Conservation (phyloP, 345 rosid species). For the Eucalyptus cloeziana region DNA sequence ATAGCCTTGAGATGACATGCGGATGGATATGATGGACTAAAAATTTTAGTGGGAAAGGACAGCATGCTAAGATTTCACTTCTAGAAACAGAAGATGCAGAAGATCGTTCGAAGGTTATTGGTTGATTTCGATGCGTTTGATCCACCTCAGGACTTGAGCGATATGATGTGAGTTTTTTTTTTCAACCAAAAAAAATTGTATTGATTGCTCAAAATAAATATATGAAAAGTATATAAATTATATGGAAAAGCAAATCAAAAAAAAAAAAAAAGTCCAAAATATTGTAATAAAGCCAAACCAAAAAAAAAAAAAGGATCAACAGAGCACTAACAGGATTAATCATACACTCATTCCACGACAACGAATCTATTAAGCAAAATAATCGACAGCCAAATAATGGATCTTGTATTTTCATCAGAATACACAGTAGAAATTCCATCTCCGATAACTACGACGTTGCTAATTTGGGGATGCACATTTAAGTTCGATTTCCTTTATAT, state of each 20-base stretch:
- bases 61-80: not conserved
- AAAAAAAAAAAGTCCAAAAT: too few species aligned
- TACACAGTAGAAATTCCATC: not conserved
- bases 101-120: not conserved
- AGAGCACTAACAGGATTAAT: accelerated
- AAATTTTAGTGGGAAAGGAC: not conserved
- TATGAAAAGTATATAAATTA: not conserved
- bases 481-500: not conserved
- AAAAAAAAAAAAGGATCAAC: not conserved
- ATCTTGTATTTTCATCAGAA: not conserved
- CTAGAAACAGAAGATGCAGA: not conserved
- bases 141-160: not conserved
- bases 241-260: not conserved
- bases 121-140: not conserved
- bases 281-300: not conserved
- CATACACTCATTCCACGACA: not conserved
- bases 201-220: not conserved
- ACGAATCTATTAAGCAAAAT: not conserved
- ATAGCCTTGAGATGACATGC: not conserved
- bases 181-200: not conserved
- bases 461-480: not conserved
- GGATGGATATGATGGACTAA: not conserved
- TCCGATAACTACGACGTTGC: not conserved
- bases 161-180: not conserved
- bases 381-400: not conserved